phyloP scores from a whole-genome alignment of 352 stramenopile genomes.

The Pythium oligandrum region DNA sequence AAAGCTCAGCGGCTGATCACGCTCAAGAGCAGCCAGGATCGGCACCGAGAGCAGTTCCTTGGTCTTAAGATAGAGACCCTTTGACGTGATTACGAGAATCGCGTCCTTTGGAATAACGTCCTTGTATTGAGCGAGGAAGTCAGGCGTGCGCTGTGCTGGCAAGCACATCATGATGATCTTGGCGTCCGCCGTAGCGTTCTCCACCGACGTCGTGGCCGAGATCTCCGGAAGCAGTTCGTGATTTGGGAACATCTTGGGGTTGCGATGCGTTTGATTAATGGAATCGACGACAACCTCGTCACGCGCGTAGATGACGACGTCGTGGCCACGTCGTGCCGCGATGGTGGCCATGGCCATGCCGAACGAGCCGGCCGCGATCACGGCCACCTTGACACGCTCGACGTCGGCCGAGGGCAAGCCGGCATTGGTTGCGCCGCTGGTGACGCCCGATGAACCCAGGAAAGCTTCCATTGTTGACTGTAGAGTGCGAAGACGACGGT shows the following conservation, averaged over 20 bases:
- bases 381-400: constrained; percentile 77
- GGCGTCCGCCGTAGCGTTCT: constrained; percentile 81
- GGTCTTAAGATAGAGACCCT: constrained; percentile 94
- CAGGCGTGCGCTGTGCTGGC: constrained; percentile 92
- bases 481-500: background rate
- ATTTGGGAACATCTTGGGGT: constrained; percentile 90
- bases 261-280: constrained; percentile 91
- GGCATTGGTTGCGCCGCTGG: constrained; percentile 47
- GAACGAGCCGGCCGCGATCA: constrained; percentile 94
- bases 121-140: constrained; percentile 86
- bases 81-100: constrained; percentile 92
- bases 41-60: constrained; percentile 95
- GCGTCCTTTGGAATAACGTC: constrained; percentile 85
- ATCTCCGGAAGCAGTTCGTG: constrained; percentile 81
- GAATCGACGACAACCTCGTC: constrained; percentile 63
- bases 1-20: constrained; percentile 94
- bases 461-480: constrained; percentile 31
- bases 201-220: constrained; percentile 85
- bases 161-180: constrained; percentile 95
- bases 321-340: constrained; percentile 84
- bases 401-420: constrained; percentile 67
- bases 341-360: constrained; percentile 94
- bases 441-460: constrained; percentile 21
- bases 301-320: constrained; percentile 91
- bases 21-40: constrained; percentile 87